Percentiles rank a stretch among this genome's conserved stretches.
Conservation (phyloP, 805 yeast species). For the Candida coleopterorum region DNA sequence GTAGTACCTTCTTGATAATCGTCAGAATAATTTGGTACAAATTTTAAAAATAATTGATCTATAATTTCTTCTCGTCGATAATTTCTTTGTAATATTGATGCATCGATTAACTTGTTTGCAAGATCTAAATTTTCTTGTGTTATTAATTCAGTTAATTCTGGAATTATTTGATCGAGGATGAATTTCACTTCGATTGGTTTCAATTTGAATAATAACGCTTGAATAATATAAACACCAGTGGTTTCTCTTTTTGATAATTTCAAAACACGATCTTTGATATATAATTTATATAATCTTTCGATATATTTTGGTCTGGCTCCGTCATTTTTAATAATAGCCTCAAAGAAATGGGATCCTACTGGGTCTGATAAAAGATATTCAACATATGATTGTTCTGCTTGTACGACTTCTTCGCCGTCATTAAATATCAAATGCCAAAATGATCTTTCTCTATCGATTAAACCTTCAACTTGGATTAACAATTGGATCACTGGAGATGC, state of each 20-base stretch:
- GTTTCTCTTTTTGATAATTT: slow-evolving; percentile 76
- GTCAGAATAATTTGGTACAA: slow-evolving; percentile 36
- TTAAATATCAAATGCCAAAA: slow-evolving; percentile 64
- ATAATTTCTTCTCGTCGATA: slow-evolving; percentile 60
- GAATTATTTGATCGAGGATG: slow-evolving; percentile 61
- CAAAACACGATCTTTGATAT: slow-evolving; percentile 69
- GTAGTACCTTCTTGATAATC: slow-evolving; percentile 17
- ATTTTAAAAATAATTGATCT: slow-evolving; percentile 35
- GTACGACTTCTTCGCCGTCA: slow-evolving; percentile 43
- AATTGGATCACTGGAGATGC: slow-evolving; percentile 88
- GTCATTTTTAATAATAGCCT: slow-evolving; percentile 60
- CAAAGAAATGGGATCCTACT: slow-evolving; percentile 91
- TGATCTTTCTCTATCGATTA: slow-evolving; percentile 67
- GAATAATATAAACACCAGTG: slow-evolving; percentile 80
- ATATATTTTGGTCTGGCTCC: slow-evolving; percentile 59
- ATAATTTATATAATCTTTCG: slow-evolving; percentile 62
- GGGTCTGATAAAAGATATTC: slow-evolving; percentile 81
- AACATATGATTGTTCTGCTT: slow-evolving; percentile 72
- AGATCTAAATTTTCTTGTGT: slow-evolving; percentile 64
- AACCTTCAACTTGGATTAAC: slow-evolving; percentile 73
- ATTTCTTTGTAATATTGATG: slow-evolving; percentile 53
- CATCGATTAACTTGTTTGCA: slow-evolving; percentile 61
- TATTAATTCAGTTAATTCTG: slow-evolving; percentile 57
- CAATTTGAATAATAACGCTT: slow-evolving; percentile 60
- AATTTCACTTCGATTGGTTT: slow-evolving; percentile 58